Percentiles rank a stretch among this genome's conserved stretches.
Evolutionary conservation across 345 rosid species (phyloP).

Genomic region (Pistacia vera): DNA sequence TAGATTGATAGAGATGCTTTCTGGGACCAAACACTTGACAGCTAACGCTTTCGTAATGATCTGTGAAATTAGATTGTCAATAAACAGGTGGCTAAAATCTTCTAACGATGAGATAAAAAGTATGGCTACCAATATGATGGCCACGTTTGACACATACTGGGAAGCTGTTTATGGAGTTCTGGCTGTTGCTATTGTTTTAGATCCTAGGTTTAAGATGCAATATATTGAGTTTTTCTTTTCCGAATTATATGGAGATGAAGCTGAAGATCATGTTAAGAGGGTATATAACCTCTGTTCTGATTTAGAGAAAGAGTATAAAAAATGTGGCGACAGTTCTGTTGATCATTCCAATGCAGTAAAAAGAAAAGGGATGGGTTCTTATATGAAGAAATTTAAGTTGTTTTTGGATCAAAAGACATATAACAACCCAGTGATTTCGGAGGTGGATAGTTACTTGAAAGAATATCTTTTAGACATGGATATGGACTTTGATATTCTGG

Average conservation of each 20-base stretch:
- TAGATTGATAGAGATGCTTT: not conserved
- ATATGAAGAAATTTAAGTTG: not conserved
- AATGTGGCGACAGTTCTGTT: too few relatives aligned
- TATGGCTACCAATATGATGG: not conserved
- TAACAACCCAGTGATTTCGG: too few relatives aligned
- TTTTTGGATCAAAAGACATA: too few relatives aligned
- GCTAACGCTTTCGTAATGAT: not conserved
- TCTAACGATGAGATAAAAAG: not conserved
- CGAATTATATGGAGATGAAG: not conserved
- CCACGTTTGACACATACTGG: conserved; percentile 1
- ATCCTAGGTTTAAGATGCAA: not conserved
- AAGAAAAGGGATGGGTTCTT: too few relatives aligned
- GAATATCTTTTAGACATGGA: too few relatives aligned
- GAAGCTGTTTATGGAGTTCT: not conserved
- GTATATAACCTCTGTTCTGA: not conserved
- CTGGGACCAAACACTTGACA: not conserved
- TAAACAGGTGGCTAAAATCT: not conserved
- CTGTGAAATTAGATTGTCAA: not conserved
- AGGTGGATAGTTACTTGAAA: too few relatives aligned
- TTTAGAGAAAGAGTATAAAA: not conserved
- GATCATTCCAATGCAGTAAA: too few relatives aligned
- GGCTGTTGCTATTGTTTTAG: not conserved
- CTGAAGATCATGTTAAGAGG: not conserved
- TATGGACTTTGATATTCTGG: not conserved
- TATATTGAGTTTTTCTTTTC: not conserved